Base-by-base conservation (phyloP, 2,329 filamentous ascomycete species). In the Pezicula carpinea region DNA sequence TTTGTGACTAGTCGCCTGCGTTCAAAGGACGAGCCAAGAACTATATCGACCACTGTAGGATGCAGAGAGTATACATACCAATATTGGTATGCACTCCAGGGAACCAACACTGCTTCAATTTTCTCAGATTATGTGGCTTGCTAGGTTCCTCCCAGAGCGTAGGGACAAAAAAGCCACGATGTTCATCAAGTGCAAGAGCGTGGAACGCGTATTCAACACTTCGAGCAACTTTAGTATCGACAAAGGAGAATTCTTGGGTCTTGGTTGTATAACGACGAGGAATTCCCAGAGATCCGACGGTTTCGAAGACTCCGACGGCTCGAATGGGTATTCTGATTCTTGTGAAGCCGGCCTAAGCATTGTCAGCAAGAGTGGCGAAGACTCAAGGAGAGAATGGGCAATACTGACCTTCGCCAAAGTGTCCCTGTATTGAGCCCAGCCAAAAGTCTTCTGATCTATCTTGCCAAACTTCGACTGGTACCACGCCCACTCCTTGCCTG, bases 221-320 rank as follows among this genome's bases (percentile, higher is more conserved):
- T 49, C 58, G 52, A 17, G 67, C 65, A 36, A 74, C 62, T 34
- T 66, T 63, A 5, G 69, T 71, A 56, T 71, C 67, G 47, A 67
- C 66, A 48, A 72, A 73, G 6, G 54, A 56, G 46, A 60, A 57
- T 54, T 62, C 65, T 40, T 60, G 64, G 50, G 54, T 53, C n/a
- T 51, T 48, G 52, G 48, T 51, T 45, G 51, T 52, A 43, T 47
- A 54, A 2, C 38, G 39, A 14, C 49, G 11, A 21, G 53, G 57
- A 34, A 57, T 50, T 41, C 55, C 55, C 14, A 59, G 47, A 15
- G 56, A 22, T 44, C 56, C 72, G 23, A 76, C 73, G 1, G 72
- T 76, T 51, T 76, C 72, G 67, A 69, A 76, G 13, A 75, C 72
- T 7, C 65, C 71, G 41, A 75, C 61, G 2, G 70, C 72, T 48